phyloP scores from a whole-genome alignment of 176 grass and related monocot species.

The Bolboschoenus planiculmis region DNA sequence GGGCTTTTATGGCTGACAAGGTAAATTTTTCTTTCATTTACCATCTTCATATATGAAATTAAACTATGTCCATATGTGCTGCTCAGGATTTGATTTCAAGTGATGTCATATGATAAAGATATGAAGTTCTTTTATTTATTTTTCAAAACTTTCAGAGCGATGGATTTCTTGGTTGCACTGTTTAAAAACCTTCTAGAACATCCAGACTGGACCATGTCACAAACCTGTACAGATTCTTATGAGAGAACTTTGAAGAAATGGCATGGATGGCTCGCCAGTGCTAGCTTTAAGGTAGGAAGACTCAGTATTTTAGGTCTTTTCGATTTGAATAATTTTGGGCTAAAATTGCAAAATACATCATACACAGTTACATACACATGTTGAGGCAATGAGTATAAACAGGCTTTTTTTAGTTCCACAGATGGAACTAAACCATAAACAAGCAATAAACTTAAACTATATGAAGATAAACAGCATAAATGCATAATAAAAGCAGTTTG shows the following conservation, averaged over 20 bases:
- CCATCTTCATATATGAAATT: background rate
- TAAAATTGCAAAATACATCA: background rate
- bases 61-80: background rate
- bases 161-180: constrained; percentile 93
- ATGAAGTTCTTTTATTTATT: constrained; percentile 9
- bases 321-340: background rate
- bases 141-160: constrained; percentile 43
- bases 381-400: background rate
- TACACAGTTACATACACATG: background rate
- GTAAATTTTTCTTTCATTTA: constrained; percentile 20
- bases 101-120: background rate
- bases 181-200: constrained; percentile 91
- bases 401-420: background rate
- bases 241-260: constrained; percentile 92
- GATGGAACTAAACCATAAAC: background rate
- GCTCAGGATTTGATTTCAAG: background rate
- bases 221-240: constrained; percentile 89
- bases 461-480: background rate
- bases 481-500: background rate
- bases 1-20: constrained; percentile 98
- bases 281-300: constrained; percentile 68
- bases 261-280: constrained; percentile 94
- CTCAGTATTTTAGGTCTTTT: background rate
- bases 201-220: constrained; percentile 74
- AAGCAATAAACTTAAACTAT: background rate